Evolutionary conservation across 2,329 filamentous ascomycete genomes (phyloP).

Genomic region (Hyphodiscus sp.): DNA sequence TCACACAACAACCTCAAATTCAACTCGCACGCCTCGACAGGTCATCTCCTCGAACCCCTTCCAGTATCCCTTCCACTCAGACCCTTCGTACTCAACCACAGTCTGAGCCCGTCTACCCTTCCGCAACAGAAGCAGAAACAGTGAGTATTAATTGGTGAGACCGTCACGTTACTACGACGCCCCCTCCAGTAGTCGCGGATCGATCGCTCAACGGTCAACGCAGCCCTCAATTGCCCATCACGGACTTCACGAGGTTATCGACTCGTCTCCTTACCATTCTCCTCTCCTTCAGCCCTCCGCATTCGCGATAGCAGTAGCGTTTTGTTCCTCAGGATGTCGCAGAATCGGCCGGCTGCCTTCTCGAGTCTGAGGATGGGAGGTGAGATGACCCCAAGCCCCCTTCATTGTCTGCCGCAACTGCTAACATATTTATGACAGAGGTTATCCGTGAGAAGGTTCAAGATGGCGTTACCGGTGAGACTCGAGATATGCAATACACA

Average conservation of each 20-base stretch:
- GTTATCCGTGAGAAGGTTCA: constrained; percentile 98
- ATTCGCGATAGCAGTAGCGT: constrained; percentile 32
- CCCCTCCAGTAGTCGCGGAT: constrained; percentile 16
- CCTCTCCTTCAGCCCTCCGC: constrained; percentile 37
- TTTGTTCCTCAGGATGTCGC: constrained; percentile 60
- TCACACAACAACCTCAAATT: constrained; percentile 3
- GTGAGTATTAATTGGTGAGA: constrained; percentile 18
- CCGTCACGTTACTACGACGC: constrained; percentile 21
- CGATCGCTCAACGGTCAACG: constrained; percentile 16
- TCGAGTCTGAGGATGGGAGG: constrained; percentile 91
- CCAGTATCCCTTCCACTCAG: constrained; percentile 5
- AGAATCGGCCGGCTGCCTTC: constrained; percentile 88
- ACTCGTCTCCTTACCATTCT: constrained; percentile 36
- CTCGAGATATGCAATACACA: constrained; percentile 93
- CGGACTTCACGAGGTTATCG: constrained; percentile 41
- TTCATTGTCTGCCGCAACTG: constrained; percentile 11
- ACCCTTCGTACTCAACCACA: constrained; percentile 12
- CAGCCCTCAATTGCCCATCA: constrained; percentile 41
- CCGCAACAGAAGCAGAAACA: constrained; percentile 18
- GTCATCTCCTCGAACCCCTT: constrained; percentile 6
- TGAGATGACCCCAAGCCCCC: constrained; percentile 39
- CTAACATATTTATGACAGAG: constrained; percentile 51
- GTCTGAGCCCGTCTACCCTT: constrained; percentile 14
- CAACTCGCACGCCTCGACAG: constrained; percentile 1
- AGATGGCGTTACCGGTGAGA: constrained; percentile 94